These are phyloP conservation scores for Candida sp. DNA, from an alignment of 1,139 yeast species.

Conservation along the genomic window DNA sequence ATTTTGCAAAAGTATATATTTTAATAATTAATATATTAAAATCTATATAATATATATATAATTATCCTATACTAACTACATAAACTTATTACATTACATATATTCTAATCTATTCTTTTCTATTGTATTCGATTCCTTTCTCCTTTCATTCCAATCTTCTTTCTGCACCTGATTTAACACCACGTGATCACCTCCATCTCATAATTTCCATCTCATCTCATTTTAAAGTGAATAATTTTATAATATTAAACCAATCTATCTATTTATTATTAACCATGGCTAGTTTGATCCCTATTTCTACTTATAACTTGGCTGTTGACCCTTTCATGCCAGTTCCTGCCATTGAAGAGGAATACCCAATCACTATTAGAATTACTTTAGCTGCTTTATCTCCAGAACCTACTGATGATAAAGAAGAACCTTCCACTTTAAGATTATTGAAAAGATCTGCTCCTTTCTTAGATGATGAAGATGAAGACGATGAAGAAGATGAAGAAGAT, in stretches of 20 bases:
- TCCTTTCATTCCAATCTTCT: not conserved
- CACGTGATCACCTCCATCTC: conserved; percentile 8
- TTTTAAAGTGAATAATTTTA: conserved; percentile 3
- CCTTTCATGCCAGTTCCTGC: conserved; percentile 91
- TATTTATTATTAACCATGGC: conserved; percentile 48
- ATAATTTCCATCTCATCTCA: conserved; percentile 12
- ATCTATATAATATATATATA: no score
- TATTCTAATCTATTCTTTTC: no score
- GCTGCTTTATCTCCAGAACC: conserved; percentile 94
- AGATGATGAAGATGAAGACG: conserved; percentile 46
- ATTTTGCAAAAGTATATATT: no score
- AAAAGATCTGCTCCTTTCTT: conserved; percentile 61
- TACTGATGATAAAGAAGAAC: conserved; percentile 75
- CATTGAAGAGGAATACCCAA: conserved; percentile 80
- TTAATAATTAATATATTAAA: no score
- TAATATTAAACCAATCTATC: not conserved
- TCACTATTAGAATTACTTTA: conserved; percentile 86
- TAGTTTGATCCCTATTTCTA: conserved; percentile 73
- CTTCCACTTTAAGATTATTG: conserved; percentile 86
- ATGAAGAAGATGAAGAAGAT: conserved; percentile 46
- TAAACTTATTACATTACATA: no score
- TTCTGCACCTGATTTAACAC: not conserved
- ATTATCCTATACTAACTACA: no score
- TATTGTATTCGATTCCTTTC: no score
- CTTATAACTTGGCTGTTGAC: conserved; percentile 77